phyloP scores from a whole-genome alignment of 2,329 filamentous ascomycete genomes.

The Trichoderma sp. region DNA sequence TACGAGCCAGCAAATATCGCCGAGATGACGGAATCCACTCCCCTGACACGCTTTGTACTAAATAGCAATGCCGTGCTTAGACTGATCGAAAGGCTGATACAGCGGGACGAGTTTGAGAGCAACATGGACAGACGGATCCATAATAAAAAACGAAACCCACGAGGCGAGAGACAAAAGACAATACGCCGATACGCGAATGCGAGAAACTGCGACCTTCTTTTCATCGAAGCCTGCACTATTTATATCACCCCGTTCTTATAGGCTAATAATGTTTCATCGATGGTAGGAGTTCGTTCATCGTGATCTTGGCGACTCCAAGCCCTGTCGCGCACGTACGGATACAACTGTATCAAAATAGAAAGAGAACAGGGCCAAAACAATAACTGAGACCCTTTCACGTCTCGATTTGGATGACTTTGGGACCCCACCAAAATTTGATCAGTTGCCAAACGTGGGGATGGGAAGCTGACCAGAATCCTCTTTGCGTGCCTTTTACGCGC shows the following conservation, averaged over 20 bases:
- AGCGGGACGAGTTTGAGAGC: not conserved
- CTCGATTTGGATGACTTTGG: not conserved
- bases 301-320: not conserved
- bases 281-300: not conserved
- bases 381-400: not conserved
- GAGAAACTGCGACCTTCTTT: not conserved
- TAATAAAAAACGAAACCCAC: not conserved
- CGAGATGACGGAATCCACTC: conserved; percentile 15
- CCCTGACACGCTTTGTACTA: not conserved
- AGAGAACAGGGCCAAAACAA: not conserved
- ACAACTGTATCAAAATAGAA: not conserved
- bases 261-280: not conserved
- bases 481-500: not conserved
- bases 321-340: not conserved
- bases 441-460: not conserved
- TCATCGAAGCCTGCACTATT: not conserved
- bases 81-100: not conserved
- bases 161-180: not conserved
- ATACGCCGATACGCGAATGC: not conserved
- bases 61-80: not conserved
- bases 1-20: conserved; percentile 4
- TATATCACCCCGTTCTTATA: not conserved
- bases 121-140: not conserved
- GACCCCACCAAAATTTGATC: not conserved
- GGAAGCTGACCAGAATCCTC: not conserved